Evolutionary conservation across 2,329 filamentous ascomycete genomes (phyloP), one percentile per base, ranked within the genome.

Genomic region (Paraconiothyrium sp.): DNA sequence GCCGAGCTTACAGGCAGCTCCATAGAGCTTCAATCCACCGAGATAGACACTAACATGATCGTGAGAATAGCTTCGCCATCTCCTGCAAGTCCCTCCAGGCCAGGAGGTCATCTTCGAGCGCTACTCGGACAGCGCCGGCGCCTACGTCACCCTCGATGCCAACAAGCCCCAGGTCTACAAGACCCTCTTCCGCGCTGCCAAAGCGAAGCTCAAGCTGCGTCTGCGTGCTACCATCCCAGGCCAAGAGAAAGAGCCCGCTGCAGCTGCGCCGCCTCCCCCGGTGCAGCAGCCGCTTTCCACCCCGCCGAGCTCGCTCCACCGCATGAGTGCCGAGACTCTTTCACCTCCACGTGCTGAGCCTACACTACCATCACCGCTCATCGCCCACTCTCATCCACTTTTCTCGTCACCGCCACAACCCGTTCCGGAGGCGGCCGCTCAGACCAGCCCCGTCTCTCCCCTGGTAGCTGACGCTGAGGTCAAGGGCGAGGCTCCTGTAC

Each of bases 171-270:
- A 92, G 49, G 92, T 97, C 73, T 99, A 97, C 85, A 98, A 97
- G 84, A 95, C 97, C 78, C 90, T 99, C 46, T 94, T 95, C 78
- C 91, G 95, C 73, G 95, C 95, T 68, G 95, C 95, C 67, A 99
- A 97, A 84, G 95, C 95, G 41, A 99, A 99, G 86, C 89, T 94
- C 68, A 99, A 98, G 89, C 89, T 99, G 70, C 94, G 95, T 80
- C 87, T 99, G 62, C 92, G 89, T 68, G 90, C 92, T 41, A 90
- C 87, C 43, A 82, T 84, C 46, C 82, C 83, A 7, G 79, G 85
- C 58, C 84, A 89, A 69, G 84, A 87, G 24, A 32, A 52, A n/a
- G 67, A 70, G 57, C 68, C 68, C 41, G 55, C 64, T 20, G 48
- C 67, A 44, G 60, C 46, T 13, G 8, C 66, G 39, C 65, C 70